phyloP scores from a whole-genome alignment of 176 grass and related monocot genomes.

The Eragrostis curvula region DNA sequence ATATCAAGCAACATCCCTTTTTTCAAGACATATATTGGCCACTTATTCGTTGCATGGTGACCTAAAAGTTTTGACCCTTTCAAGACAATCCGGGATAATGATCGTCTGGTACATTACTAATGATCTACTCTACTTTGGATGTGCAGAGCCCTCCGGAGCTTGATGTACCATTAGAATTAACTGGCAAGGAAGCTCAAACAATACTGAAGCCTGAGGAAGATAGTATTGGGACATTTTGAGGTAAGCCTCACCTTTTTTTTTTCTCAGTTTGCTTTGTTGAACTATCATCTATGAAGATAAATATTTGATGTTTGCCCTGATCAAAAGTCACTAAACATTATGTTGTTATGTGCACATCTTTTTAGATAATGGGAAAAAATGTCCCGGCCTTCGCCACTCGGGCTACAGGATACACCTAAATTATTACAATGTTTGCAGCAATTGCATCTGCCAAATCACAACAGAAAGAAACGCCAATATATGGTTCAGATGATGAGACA shows the following conservation, averaged over 20 bases:
- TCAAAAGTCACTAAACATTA: not conserved
- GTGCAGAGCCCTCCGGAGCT: constrained; percentile 77
- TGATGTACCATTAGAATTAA: constrained; percentile 74
- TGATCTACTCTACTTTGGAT: constrained; percentile 39
- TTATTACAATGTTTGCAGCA: too few relatives aligned
- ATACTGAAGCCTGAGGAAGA: constrained; percentile 62
- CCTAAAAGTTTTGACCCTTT: constrained; percentile 36
- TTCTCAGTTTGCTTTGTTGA: too few relatives aligned
- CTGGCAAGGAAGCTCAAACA: constrained; percentile 57
- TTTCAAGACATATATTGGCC: constrained; percentile 86
- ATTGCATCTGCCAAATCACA: too few relatives aligned
- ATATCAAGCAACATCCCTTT: constrained; percentile 92
- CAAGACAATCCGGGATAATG: not conserved
- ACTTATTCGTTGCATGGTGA: constrained; percentile 98
- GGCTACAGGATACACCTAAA: too few relatives aligned
- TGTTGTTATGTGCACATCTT: not conserved
- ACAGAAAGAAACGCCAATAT: too few relatives aligned
- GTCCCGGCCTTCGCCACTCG: too few relatives aligned
- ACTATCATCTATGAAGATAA: not conserved
- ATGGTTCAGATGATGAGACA: too few relatives aligned
- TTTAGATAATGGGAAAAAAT: not conserved
- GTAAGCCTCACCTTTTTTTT: constrained; percentile 22
- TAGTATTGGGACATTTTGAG: constrained; percentile 64
- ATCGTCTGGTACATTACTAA: constrained; percentile 22
- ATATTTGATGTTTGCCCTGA: not conserved